Evolutionary conservation across 2,329 filamentous ascomycete genomes (phyloP).

Genomic region (Penicillium corylophilum): DNA sequence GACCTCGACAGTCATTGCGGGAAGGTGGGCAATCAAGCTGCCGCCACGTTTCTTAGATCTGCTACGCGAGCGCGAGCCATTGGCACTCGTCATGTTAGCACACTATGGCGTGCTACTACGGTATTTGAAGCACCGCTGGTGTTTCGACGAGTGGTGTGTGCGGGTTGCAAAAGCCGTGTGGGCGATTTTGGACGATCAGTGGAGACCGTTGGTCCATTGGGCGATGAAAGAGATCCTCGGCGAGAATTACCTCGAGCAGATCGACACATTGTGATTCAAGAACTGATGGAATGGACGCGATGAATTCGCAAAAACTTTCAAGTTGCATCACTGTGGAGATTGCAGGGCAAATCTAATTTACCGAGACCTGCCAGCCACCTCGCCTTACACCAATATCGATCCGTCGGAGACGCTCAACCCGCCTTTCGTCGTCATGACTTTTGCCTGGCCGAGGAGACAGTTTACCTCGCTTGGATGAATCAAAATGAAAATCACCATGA

Average conservation of each 20-base stretch:
- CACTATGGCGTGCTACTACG: conserved; percentile 61
- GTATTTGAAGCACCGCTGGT: conserved; percentile 62
- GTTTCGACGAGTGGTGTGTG: conserved; percentile 64
- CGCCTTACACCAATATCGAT: background rate
- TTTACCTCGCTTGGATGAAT: conserved; percentile 25
- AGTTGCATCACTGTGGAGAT: too few relatives aligned
- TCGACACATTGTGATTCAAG: conserved; percentile 3
- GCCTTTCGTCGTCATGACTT: conserved; percentile 17
- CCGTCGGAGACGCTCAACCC: conserved; percentile 16
- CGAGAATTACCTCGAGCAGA: conserved; percentile 18
- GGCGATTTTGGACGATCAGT: conserved; percentile 30
- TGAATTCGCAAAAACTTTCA: background rate
- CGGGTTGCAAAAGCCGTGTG: conserved; percentile 64
- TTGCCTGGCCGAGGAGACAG: conserved; percentile 18
- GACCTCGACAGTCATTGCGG: conserved; percentile 53
- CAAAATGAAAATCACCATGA: conserved; percentile 24
- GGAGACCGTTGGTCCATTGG: conserved; percentile 31
- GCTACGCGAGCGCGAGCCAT: conserved; percentile 37
- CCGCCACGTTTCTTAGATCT: conserved; percentile 36
- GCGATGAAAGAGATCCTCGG: conserved; percentile 34
- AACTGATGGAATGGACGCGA: too few relatives aligned
- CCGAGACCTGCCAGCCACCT: background rate
- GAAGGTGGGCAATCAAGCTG: conserved; percentile 40
- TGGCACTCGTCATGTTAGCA: conserved; percentile 59
- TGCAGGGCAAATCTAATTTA: background rate